Evolutionary conservation across 2,329 filamentous ascomycete species (phyloP).

Genomic region (Acephala macrosclerotiorum): DNA sequence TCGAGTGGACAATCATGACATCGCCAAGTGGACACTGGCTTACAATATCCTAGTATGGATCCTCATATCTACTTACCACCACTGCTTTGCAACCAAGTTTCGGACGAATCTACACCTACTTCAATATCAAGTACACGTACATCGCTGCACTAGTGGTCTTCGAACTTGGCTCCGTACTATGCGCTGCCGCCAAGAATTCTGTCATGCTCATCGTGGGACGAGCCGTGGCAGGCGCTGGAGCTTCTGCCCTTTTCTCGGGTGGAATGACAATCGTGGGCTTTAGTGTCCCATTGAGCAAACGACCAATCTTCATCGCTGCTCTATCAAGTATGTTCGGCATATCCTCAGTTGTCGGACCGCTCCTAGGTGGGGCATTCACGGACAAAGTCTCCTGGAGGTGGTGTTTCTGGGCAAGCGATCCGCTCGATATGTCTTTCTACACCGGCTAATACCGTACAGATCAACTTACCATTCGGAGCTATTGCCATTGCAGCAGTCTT

Average conservation of each 20-base stretch:
- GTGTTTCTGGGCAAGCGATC: conserved; percentile 49
- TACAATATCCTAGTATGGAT: conserved; percentile 37
- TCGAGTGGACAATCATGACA: not conserved
- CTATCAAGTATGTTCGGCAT: conserved; percentile 46
- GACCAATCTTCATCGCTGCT: conserved; percentile 44
- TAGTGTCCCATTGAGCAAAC: conserved; percentile 42
- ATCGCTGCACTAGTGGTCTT: conserved; percentile 44
- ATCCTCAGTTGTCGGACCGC: conserved; percentile 45
- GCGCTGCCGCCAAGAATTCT: conserved; percentile 45
- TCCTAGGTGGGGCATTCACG: conserved; percentile 48
- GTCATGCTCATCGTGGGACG: conserved; percentile 47
- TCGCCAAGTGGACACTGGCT: not conserved
- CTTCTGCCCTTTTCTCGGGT: conserved; percentile 45
- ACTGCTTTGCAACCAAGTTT: conserved; percentile 46
- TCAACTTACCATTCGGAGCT: conserved; percentile 53
- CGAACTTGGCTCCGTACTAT: conserved; percentile 47
- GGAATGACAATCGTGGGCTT: conserved; percentile 49
- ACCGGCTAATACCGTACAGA: conserved; percentile 36
- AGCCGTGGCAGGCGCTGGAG: conserved; percentile 46
- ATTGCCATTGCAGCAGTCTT: conserved; percentile 48
- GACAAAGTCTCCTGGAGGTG: conserved; percentile 50
- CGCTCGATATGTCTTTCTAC: conserved; percentile 35
- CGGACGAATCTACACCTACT: conserved; percentile 46
- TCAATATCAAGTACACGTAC: conserved; percentile 45
- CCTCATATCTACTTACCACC: conserved; percentile 48